Conservation (phyloP, 2,329 filamentous ascomycete genomes). For the Taxawa tesnikishii region DNA sequence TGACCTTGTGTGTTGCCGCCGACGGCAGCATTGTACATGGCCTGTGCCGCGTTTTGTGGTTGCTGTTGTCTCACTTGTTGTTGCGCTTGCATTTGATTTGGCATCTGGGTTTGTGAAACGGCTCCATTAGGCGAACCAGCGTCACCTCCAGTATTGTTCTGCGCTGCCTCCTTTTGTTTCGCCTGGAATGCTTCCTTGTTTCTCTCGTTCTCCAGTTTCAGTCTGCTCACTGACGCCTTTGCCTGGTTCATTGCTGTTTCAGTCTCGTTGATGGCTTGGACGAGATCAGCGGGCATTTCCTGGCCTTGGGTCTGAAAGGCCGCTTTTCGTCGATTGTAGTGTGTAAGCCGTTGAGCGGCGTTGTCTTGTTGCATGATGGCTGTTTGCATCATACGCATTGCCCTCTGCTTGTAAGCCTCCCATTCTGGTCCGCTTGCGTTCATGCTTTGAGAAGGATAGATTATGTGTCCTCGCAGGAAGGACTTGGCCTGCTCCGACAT, state of each 20-base stretch:
- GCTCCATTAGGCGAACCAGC: constrained; percentile 1
- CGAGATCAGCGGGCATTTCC: constrained; percentile 3
- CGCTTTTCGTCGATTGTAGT: constrained; percentile 3
- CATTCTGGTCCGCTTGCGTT: constrained; percentile 7
- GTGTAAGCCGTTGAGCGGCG: constrained; percentile 4
- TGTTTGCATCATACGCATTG: constrained; percentile 3
- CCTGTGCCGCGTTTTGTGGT: constrained; percentile 6
- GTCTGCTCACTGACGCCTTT: constrained; percentile 5
- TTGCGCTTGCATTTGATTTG: constrained; percentile 14
- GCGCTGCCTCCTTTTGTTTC: not conserved
- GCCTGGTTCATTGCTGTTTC: constrained; percentile 6
- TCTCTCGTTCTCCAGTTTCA: constrained; percentile 8
- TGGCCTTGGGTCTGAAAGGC: constrained; percentile 5
- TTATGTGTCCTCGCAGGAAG: constrained; percentile 6
- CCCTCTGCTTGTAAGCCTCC: constrained; percentile 7
- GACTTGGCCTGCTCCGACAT: constrained; percentile 16
- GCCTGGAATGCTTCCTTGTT: constrained; percentile 4
- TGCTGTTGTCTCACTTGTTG: constrained; percentile 3
- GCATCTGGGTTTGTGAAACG: constrained; percentile 1
- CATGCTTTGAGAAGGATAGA: constrained; percentile 7
- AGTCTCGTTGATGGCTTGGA: constrained; percentile 5
- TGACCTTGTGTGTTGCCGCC: not conserved
- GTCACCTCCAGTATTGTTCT: not conserved
- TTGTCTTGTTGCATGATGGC: constrained; percentile 6
- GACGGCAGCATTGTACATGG: constrained; percentile 4